A percentile compares a stretch with the other conserved stretches of the same genome.
phyloP scores from a whole-genome alignment of 768 basidiomycete species.

The Tephrocybe sp. region DNA sequence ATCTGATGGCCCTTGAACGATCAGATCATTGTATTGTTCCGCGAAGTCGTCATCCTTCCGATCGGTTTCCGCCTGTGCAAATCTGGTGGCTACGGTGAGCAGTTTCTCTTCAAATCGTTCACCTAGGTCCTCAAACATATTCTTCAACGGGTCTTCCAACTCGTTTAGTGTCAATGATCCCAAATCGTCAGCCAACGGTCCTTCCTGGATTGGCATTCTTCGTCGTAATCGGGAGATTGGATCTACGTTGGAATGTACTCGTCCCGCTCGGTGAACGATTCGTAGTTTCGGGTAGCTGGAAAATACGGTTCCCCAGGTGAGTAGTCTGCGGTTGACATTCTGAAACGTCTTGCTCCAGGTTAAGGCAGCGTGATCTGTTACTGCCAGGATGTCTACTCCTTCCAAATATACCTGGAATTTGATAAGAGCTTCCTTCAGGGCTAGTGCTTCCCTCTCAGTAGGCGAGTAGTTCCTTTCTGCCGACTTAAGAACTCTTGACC shows the following conservation, averaged over 20 bases:
- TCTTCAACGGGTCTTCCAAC: background rate
- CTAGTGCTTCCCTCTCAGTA: constrained; percentile 39
- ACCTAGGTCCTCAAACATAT: background rate
- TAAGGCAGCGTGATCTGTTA: constrained; percentile 33
- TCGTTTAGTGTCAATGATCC: too few species aligned
- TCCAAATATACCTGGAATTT: too few species aligned
- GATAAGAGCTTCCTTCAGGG: constrained; percentile 31
- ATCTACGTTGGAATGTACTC: constrained; percentile 35
- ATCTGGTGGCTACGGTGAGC: background rate
- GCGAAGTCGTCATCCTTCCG: too few species aligned
- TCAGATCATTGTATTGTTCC: too few species aligned
- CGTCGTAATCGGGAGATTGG: background rate
- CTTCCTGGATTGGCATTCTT: background rate
- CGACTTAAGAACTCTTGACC: too few species aligned
- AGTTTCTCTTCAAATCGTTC: too few species aligned
- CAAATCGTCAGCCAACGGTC: too few species aligned
- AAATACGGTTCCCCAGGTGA: constrained; percentile 33
- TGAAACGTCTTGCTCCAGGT: too few species aligned
- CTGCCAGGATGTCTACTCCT: constrained; percentile 27
- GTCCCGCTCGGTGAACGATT: constrained; percentile 37
- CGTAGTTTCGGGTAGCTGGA: constrained; percentile 22
- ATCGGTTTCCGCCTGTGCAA: background rate
- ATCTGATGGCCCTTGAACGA: too few species aligned
- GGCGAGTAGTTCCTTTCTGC: constrained; percentile 35
- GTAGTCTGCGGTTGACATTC: too few species aligned